Evolutionary conservation across 306 rosid genomes (phyloP), one percentile per base, ranked within the genome.

Genomic region (Rosa multiflora): DNA sequence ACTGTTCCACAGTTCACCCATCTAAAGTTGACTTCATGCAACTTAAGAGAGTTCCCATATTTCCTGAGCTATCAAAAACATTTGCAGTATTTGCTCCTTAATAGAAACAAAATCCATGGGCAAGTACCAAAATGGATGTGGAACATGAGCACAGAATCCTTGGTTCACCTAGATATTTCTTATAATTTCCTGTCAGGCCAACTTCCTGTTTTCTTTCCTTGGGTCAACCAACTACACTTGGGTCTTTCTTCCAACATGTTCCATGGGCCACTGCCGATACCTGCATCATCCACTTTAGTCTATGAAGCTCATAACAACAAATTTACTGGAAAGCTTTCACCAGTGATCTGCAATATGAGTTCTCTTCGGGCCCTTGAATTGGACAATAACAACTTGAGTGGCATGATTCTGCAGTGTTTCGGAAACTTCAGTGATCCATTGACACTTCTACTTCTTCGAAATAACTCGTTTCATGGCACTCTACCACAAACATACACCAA

Each of bases 71-170:
- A 51, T 46, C 85, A 82, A 63, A 46, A 49, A 2, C 0, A 35
- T 0, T 13, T 81, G 10, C 0, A 1, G 3, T 0, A 0, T 6
- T 40, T 70, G 59, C 0, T 1, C 0, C 68, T 81, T 61, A 0
- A 17, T 0, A 0, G 0, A 0, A 76, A 70, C 78, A 61, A 70
- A 6, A 21, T 81, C 1, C 17, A 0, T 0, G 51, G 84, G 18
- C 59, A 17, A 21, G 56, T 76, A 17, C 80, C 80, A 6, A 58
- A 58, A 6, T 69, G 76, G 72, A n/a, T 81, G 21, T 35, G 18
- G 55, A 75, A 79, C 2, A 46, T 26, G 14, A 61, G 58, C 48
- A 0, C 6, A 0, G 23, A 68, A 37, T 46, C 56, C 46, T 8
- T 79, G 63, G 2, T 29, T 29, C 32, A 1, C 2, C 32, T 29